These are phyloP conservation scores for Spathaspora sp. DNA, from an alignment of 1,139 yeast species.

Conservation along the genomic window DNA sequence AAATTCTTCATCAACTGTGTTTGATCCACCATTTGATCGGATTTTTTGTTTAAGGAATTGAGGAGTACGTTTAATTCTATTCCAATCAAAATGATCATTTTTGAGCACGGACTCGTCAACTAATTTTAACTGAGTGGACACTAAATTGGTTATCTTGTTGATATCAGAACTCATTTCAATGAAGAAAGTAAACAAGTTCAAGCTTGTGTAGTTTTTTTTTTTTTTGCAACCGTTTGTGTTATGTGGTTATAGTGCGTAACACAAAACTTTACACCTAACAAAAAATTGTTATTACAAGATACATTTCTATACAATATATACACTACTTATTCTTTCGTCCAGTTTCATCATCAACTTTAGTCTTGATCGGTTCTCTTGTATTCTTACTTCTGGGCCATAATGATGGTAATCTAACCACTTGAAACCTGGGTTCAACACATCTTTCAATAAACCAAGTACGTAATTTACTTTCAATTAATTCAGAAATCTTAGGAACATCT, in stretches of 20 bases:
- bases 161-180: slow-evolving; percentile 6
- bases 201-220: not conserved
- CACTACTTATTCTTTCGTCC: not conserved
- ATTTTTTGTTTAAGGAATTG: slow-evolving; percentile 32
- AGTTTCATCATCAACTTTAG: slow-evolving; percentile 11
- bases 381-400: slow-evolving; percentile 88
- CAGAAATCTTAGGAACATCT: slow-evolving; percentile 89
- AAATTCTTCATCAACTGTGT: slow-evolving; percentile 41
- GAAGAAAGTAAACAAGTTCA: not conserved
- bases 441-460: slow-evolving; percentile 90
- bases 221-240: not conserved
- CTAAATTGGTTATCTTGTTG: slow-evolving; percentile 13
- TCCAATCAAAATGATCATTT: slow-evolving; percentile 26
- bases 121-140: slow-evolving; percentile 17
- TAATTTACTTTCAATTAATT: slow-evolving; percentile 76
- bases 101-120: slow-evolving; percentile 16
- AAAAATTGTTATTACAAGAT: not conserved
- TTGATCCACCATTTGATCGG: slow-evolving; percentile 23
- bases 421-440: slow-evolving; percentile 91
- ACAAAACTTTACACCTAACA: not conserved
- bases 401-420: slow-evolving; percentile 78
- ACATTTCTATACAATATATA: not conserved
- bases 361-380: slow-evolving; percentile 44
- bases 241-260: not conserved
- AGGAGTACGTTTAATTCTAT: slow-evolving; percentile 27